Evolutionary conservation across 495 filamentous ascomycete genomes (phyloP), one percentile per base, ranked within the genome.

Genomic region (Annulohypoxylon stygium): DNA sequence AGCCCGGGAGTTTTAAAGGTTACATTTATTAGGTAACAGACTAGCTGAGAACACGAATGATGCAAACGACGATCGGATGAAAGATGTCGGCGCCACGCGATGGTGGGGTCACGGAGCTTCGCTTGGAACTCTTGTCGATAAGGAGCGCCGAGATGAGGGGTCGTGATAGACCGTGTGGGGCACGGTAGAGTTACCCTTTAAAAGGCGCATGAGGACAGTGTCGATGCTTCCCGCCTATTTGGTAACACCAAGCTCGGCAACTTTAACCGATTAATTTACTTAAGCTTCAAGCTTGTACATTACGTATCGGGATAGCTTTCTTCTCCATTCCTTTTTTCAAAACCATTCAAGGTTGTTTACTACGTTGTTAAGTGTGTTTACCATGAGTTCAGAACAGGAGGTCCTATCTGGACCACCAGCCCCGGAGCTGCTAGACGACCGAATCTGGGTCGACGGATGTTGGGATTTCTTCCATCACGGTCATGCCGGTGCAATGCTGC

Each of bases 381-480:
- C 9, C 50, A 78, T 78, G 77, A 68, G 75, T 67, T 71, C 67
- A 34, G 76, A 76, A 67, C 69, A 78, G 65, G 61, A 69, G 60
- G 72, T 74, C 61, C 60, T 75, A 23, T 71, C 73, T 16, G 73
- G 73, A 50, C 73, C 73, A 8, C 79, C 83, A 36, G 83, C 83
- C 48, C 81, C 79, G 14, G 82, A 84, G 75, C 80, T 89, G 3
- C 78, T 87, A 20, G 89, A 97, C 37, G 88, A 91, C 66, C 89
- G 93, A 37, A 92, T 98, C 71, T 99, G 96, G 96, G 91, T 98
- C 18, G 96, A 99, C 82, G 96, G 96, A 60, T 99, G 96, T 83
- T 99, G 97, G 82, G 96, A 99, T 83, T 99, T 99, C 81, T 94
- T 92, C 81, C 96, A 99, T 80, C 96, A 99, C 76, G 96, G 96